Conservation (phyloP, 208 protist genomes). For the Wallacemonas sp. region DNA sequence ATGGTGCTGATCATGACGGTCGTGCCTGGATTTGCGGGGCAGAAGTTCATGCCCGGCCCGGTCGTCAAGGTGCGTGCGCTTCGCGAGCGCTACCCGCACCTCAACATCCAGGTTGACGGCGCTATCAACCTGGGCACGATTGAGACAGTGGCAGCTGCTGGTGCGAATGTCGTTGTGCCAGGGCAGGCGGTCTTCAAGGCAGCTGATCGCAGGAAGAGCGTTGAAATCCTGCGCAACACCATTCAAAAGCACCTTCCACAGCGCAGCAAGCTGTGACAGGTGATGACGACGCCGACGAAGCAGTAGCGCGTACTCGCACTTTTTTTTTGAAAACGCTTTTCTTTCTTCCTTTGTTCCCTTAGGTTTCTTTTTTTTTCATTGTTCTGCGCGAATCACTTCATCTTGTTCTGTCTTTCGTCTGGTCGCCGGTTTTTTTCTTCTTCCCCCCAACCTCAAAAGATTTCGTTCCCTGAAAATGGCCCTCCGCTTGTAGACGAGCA, state of each 20-base stretch:
- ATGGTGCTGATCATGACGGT: constrained; percentile 99
- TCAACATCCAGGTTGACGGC: constrained; percentile 99
- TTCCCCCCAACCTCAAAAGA: too few relatives aligned
- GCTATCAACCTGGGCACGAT: constrained; percentile 95
- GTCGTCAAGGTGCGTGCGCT: constrained; percentile 96
- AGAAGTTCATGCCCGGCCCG: constrained; percentile 97
- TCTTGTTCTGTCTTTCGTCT: not conserved
- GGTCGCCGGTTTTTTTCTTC: too few relatives aligned
- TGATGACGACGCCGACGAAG: too few relatives aligned
- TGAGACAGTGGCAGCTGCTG: constrained; percentile 89
- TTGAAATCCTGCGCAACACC: constrained; percentile 47
- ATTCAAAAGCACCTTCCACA: constrained; percentile 40
- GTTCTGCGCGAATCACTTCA: not conserved
- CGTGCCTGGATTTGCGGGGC: constrained; percentile 99
- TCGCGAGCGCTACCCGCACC: constrained; percentile 67
- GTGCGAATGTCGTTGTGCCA: constrained; percentile 99
- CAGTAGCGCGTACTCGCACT: too few relatives aligned
- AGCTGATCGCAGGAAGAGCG: constrained; percentile 38
- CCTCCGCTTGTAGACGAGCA: too few relatives aligned
- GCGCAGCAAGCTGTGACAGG: constrained; percentile 3
- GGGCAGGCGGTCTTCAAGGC: constrained; percentile 96
- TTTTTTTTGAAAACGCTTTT: too few relatives aligned
- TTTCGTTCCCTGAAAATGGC: too few relatives aligned
- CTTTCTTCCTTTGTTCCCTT: constrained; percentile 9
- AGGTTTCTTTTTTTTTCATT: not conserved